Base-by-base conservation (phyloP, 257 asterid genomes). In the Paraleonurus japonicus region DNA sequence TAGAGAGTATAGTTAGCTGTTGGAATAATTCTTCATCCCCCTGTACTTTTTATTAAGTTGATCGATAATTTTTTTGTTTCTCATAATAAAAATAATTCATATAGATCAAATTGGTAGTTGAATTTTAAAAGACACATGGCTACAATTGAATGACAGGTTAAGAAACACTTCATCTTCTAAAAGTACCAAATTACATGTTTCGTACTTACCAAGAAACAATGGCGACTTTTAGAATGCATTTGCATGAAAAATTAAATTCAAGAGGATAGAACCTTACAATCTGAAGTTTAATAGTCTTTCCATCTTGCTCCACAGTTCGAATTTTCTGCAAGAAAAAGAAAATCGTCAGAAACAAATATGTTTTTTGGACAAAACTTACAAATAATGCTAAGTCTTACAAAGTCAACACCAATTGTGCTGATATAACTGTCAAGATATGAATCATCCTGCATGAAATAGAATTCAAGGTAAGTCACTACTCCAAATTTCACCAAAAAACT, bases 331-430 rank as follows among this genome's bases (percentile, higher is more conserved):
- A 73, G 60, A 30, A 57, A 30, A 35, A 71, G 48, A 63, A 51
- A 55, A 7, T 30, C 28, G 76, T 72, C 58, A 76, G 19, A 26
- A 41, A 2, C 27, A 41, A 22, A 61, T 33, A n/a, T 27, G 24
- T n/a, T 5, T 61, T 30, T 12, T 48, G 30, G 51, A 55, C 60
- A 61, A 66, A 26, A 59, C 55, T 70, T 50, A 79, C 6, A 51
- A 48, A 68, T 23, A 65, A 20, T 19, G 47, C 16, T 8, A 65
- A 72, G 73, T 13, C 96, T 90, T 82, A 90, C 97, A 81, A 90
- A 90, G 83, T 90, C 97, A n/a, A 90, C 97, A 74, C 97, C 96
- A 78, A 90, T 90, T 61, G 96, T 90, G 82, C 96, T 88, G 78
- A 90, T 90, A 86, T 88, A 90, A 81, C 96, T 90, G 75, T 90